Evolutionary conservation across 2,329 filamentous ascomycete species (phyloP).

Genomic region (Xylaria sp.): DNA sequence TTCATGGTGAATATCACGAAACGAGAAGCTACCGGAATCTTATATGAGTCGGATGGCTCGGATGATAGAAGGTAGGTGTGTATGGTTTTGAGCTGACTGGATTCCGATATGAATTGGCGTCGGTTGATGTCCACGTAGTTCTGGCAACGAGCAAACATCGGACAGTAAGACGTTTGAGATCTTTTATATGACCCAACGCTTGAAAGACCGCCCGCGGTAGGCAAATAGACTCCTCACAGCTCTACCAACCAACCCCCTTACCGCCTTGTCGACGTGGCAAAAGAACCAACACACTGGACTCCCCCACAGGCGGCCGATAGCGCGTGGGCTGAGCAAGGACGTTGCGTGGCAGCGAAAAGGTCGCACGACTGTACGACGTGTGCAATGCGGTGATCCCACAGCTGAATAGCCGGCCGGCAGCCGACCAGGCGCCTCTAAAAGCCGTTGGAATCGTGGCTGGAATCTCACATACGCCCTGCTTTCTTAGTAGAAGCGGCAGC

Average conservation of each 20-base stretch:
- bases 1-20: constrained; percentile 21
- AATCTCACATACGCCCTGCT: neutral
- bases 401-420: neutral
- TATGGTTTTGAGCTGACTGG: no score
- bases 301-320: neutral
- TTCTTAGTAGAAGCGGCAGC: neutral
- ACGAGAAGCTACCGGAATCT: neutral
- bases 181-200: neutral
- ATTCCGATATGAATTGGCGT: no score
- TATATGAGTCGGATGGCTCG: neutral
- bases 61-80: neutral
- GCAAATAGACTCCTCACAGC: neutral
- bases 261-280: neutral
- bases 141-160: no score
- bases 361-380: neutral
- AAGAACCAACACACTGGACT: neutral
- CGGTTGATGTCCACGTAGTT: neutral
- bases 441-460: neutral
- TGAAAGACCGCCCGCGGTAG: neutral
- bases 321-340: no score
- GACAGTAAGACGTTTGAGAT: neutral
- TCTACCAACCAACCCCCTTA: neutral
- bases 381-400: neutral
- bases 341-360: no score
- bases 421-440: neutral